Conservation (phyloP, 768 basidiomycete genomes). For the Collybiopsis confluens region DNA sequence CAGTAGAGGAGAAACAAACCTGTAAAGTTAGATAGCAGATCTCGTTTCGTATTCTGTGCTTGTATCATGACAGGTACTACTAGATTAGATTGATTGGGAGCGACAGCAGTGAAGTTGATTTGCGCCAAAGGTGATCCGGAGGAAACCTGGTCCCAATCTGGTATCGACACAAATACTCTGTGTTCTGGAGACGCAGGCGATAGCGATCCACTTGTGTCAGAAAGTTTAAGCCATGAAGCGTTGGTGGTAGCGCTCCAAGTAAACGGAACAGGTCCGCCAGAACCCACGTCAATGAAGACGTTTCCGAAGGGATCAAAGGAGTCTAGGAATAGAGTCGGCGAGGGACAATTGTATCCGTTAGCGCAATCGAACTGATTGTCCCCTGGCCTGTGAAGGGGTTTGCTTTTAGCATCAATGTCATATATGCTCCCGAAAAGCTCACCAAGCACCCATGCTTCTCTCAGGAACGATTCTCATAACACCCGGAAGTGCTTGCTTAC, state of each 20-base stretch:
- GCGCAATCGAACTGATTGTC: constrained; percentile 61
- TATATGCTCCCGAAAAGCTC: constrained; percentile 1
- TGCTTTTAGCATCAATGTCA: not conserved
- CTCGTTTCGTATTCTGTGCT: constrained; percentile 29
- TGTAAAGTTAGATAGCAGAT: constrained; percentile 40
- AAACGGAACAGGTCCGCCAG: constrained; percentile 56
- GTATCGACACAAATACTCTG: constrained; percentile 49
- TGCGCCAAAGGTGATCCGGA: constrained; percentile 32
- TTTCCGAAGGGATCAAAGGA: constrained; percentile 50
- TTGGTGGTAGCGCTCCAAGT: constrained; percentile 47
- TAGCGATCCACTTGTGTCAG: constrained; percentile 44
- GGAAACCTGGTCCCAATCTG: constrained; percentile 49
- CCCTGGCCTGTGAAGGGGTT: constrained; percentile 46
- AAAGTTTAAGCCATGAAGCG: constrained; percentile 49
- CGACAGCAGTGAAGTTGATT: constrained; percentile 44
- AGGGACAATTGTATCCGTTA: constrained; percentile 39
- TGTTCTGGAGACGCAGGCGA: constrained; percentile 43
- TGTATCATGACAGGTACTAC: constrained; percentile 27
- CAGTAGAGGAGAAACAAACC: constrained; percentile 24
- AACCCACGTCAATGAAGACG: constrained; percentile 57
- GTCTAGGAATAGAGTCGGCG: constrained; percentile 49
- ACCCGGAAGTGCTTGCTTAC: constrained; percentile 56
- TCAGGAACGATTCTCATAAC: constrained; percentile 62
- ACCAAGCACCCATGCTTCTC: constrained; percentile 60
- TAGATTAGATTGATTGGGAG: constrained; percentile 32